Evolutionary conservation across 2,329 filamentous ascomycete genomes (phyloP), one percentile per base, ranked within the genome.

Genomic region (Cercospora sesami): DNA sequence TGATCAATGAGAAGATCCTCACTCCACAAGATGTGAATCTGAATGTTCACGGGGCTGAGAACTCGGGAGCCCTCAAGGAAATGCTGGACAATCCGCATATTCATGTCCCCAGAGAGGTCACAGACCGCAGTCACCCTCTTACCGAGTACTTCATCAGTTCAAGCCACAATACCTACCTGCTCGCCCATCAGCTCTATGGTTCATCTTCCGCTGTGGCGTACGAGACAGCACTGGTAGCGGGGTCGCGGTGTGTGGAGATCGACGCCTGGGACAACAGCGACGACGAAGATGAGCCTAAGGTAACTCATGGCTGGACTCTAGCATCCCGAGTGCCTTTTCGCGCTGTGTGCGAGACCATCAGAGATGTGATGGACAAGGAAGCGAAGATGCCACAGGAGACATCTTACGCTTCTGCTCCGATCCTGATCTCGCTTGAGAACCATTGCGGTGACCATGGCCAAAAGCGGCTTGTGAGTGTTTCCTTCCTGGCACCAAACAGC

Each of bases 121-220:
- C 84, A 8, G 86, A 90, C 73, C 81, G 86, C 66, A 86, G 84
- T 10, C 82, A 87, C 70, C 86, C 89, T 0, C 79, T 92, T 23
- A 86, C 89, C 1, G 88, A 91, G 71, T 92, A 92, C 78, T 91
- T 88, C 74, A 87, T 92, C 79, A 90, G 87, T 78, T 90, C 88
- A 4, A 90, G 87, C 71, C 90, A 92, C 80, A 92, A 92, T 78
- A 92, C 90, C 0, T 92, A 92, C 73, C 81, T 92, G 28, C 82
- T 89, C 73, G 89, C 89, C 0, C 88, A 91, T 76, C 90, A 92
- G 79, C 85, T 92, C 2, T 89, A 84, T 72, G 90, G 90, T 4
- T 81, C 81, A 23, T 90, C 88, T 1, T 86, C 85, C 2, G 87
- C 87, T 7, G 80, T 83, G 4, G 89, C 88, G 0, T 92, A 92